Conservation (phyloP, 2,329 filamentous ascomycete species). For the Hypoxylon sp. region DNA sequence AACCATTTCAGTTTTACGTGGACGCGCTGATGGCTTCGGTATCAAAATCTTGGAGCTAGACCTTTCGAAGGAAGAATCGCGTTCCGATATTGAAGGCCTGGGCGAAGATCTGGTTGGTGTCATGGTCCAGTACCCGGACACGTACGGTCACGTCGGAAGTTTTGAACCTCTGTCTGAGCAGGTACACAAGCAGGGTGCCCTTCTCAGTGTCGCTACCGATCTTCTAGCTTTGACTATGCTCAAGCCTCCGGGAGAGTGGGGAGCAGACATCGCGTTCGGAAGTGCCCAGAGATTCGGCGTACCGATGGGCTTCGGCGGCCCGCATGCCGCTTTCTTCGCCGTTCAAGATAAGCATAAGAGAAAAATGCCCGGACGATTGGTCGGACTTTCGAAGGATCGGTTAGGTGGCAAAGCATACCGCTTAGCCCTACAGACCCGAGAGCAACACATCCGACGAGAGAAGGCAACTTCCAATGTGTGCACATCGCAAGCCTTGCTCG, state of each 20-base stretch:
- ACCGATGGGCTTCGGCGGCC: slow-evolving; percentile 90
- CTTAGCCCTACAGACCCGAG: slow-evolving; percentile 88
- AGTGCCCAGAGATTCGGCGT: slow-evolving; percentile 93
- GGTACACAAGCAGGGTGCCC: slow-evolving; percentile 81
- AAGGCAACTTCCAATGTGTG: slow-evolving; percentile 99
- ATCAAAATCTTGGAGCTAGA: slow-evolving; percentile 82
- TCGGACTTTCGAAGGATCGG: slow-evolving; percentile 92
- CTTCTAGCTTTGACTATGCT: slow-evolving; percentile 87
- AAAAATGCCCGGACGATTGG: slow-evolving; percentile 90
- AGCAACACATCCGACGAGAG: slow-evolving; percentile 95
- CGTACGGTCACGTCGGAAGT: slow-evolving; percentile 81
- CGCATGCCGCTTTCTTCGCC: slow-evolving; percentile 97
- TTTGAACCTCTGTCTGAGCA: slow-evolving; percentile 79
- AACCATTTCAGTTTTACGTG: slow-evolving; percentile 84
- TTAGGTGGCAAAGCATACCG: slow-evolving; percentile 84
- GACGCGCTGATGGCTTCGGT: slow-evolving; percentile 90
- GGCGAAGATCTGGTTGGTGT: slow-evolving; percentile 89
- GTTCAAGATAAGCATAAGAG: slow-evolving; percentile 92
- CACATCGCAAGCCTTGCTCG: slow-evolving; percentile 91
- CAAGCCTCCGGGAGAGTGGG: slow-evolving; percentile 92
- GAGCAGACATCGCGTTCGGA: slow-evolving; percentile 94
- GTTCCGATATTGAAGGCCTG: slow-evolving; percentile 75
- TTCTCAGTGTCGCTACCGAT: slow-evolving; percentile 90
- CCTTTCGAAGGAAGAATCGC: slow-evolving; percentile 70
- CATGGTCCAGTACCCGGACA: slow-evolving; percentile 95